These are phyloP conservation scores for Microbotryomycetes sp. DNA, from an alignment of 1,284 basidiomycete genomes.

Conservation along the genomic window DNA sequence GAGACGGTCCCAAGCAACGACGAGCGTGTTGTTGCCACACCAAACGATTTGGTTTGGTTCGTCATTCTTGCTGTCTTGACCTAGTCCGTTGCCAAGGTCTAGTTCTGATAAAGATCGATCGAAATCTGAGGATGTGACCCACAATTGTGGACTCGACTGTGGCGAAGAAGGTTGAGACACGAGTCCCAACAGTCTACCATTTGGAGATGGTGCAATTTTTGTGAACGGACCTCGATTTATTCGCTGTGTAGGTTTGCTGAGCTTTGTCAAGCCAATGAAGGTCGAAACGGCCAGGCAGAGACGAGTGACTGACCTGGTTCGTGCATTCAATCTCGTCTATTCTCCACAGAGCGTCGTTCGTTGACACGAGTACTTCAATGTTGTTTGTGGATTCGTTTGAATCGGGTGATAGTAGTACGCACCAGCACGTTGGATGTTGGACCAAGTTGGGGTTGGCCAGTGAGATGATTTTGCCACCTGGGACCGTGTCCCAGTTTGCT, in stretches of 20 bases:
- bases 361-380: constrained; percentile 74
- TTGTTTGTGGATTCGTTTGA: constrained; percentile 80
- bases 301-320: constrained; percentile 55
- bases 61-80: constrained; percentile 39
- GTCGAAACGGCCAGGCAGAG: background rate
- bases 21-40: constrained; percentile 94
- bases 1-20: constrained; percentile 73
- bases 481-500: constrained; percentile 56
- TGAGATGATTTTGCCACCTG: constrained; percentile 15
- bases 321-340: constrained; percentile 78
- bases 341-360: constrained; percentile 63
- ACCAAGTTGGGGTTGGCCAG: constrained; percentile 52
- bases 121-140: constrained; percentile 92
- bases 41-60: constrained; percentile 66
- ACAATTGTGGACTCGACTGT: constrained; percentile 61
- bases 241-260: constrained; percentile 44
- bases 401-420: constrained; percentile 75
- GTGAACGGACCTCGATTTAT: constrained; percentile 81
- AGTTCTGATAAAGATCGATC: constrained; percentile 82
- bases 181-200: constrained; percentile 84
- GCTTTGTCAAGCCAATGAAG: background rate
- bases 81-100: constrained; percentile 52
- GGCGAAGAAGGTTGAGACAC: constrained; percentile 46
- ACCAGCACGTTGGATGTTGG: constrained; percentile 73
- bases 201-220: constrained; percentile 80